Conservation (phyloP, 2,329 filamentous ascomycete genomes). For the Chrysoporthe austroafricana region DNA sequence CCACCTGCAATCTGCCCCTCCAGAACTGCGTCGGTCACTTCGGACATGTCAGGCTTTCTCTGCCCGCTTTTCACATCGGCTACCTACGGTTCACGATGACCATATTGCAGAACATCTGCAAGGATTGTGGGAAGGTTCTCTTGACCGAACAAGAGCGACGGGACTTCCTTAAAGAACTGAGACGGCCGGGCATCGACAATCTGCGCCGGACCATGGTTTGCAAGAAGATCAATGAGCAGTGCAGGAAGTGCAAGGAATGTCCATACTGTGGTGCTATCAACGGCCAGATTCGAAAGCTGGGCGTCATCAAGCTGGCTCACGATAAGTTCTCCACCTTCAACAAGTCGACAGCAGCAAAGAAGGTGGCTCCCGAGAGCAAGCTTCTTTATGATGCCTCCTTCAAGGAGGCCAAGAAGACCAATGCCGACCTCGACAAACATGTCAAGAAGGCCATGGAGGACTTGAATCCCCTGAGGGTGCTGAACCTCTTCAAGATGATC, state of each 20-base stretch:
- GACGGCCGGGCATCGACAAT: conserved; percentile 83
- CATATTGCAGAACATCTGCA: conserved; percentile 95
- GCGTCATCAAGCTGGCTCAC: conserved; percentile 91
- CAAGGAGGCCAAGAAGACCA: conserved; percentile 73
- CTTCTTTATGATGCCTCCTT: conserved; percentile 86
- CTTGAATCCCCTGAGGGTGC: conserved; percentile 82
- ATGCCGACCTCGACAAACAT: conserved; percentile 87
- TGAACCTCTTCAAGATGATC: conserved; percentile 91
- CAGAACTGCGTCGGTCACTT: conserved; percentile 94
- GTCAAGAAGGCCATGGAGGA: conserved; percentile 92
- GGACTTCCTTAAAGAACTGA: conserved; percentile 76
- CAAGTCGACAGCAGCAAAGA: conserved; percentile 83
- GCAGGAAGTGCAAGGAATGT: conserved; percentile 83
- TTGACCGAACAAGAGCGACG: conserved; percentile 81
- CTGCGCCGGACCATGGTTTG: conserved; percentile 80
- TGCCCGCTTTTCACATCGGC: conserved; percentile 94
- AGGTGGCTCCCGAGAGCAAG: conserved; percentile 81
- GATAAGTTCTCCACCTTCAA: conserved; percentile 91
- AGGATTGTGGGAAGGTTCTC: conserved; percentile 84
- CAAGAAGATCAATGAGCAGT: conserved; percentile 88
- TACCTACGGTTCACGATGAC: conserved; percentile 93
- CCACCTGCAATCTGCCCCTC: conserved; percentile 81
- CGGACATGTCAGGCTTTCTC: conserved; percentile 85
- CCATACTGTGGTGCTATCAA: conserved; percentile 82
- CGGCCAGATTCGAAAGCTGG: conserved; percentile 88